Conservation (phyloP, 2,329 filamentous ascomycete species). For the Emmonsia crescens region DNA sequence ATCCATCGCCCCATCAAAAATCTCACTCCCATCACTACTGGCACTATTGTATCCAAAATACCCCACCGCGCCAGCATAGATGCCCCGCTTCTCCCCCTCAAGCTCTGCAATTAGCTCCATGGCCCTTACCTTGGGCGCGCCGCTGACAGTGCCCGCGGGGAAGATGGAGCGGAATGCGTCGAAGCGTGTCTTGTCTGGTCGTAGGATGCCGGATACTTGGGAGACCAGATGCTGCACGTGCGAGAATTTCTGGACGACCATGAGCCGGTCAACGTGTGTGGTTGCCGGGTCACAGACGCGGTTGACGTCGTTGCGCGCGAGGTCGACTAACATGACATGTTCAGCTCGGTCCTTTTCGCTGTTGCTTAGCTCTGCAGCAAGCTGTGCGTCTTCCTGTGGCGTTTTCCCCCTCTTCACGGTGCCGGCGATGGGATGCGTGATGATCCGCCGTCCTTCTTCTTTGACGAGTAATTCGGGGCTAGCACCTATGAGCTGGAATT, state of each 20-base stretch:
- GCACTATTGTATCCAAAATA: constrained; percentile 86
- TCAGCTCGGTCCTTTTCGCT: constrained; percentile 88
- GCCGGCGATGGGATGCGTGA: constrained; percentile 94
- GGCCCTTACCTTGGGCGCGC: constrained; percentile 87
- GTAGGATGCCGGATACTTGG: constrained; percentile 84
- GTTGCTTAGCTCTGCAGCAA: constrained; percentile 64
- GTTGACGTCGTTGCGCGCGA: constrained; percentile 94
- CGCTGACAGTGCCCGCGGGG: constrained; percentile 89
- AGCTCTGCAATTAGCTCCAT: constrained; percentile 97
- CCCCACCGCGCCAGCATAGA: constrained; percentile 91
- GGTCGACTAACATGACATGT: constrained; percentile 95
- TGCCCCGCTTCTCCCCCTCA: constrained; percentile 83
- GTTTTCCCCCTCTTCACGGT: constrained; percentile 81
- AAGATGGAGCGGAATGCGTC: constrained; percentile 96
- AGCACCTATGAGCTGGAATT: constrained; percentile 91
- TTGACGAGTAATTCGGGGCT: constrained; percentile 93
- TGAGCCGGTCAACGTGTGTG: constrained; percentile 82
- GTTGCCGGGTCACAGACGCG: constrained; percentile 84
- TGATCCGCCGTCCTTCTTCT: constrained; percentile 71
- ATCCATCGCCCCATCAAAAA: constrained; percentile 79
- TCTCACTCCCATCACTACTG: constrained; percentile 48
- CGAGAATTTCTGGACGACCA: constrained; percentile 89
- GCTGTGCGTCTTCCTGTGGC: constrained; percentile 65
- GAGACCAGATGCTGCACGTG: constrained; percentile 97
- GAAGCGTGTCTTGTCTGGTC: constrained; percentile 75